phyloP scores from a whole-genome alignment of 2,329 filamentous ascomycete species.

The Didymella sp. region DNA sequence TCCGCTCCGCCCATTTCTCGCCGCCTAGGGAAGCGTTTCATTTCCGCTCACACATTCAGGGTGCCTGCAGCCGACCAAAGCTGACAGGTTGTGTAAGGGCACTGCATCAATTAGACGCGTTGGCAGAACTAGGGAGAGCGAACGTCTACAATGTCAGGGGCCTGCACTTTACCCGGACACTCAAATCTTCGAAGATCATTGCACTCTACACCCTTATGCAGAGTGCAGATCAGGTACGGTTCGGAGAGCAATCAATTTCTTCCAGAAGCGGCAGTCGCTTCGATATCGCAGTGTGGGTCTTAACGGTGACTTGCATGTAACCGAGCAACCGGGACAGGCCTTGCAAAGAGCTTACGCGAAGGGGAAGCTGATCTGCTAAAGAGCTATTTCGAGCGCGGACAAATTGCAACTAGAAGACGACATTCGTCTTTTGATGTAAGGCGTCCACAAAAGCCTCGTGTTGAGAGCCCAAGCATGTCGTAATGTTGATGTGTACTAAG shows the following conservation, averaged over 20 bases:
- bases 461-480: not conserved
- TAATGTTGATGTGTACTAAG: not conserved
- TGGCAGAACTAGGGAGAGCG: not conserved
- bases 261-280: slow-evolving; percentile 27
- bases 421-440: not conserved
- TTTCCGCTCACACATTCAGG: slow-evolving; percentile 13
- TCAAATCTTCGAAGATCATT: not conserved
- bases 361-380: slow-evolving; percentile 26
- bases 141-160: slow-evolving; percentile 1
- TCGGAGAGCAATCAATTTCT: slow-evolving; percentile 2
- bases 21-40: slow-evolving; percentile 4
- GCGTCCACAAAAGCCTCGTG: slow-evolving; percentile 1
- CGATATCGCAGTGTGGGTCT: slow-evolving; percentile 35
- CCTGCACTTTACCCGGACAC: slow-evolving; percentile 9
- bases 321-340: slow-evolving; percentile 38
- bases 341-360: slow-evolving; percentile 21
- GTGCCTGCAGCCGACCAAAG: not conserved
- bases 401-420: not conserved
- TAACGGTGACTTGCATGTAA: slow-evolving; percentile 33
- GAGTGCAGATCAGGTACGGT: slow-evolving; percentile 13
- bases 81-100: slow-evolving; percentile 1
- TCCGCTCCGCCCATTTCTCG: slow-evolving; percentile 17
- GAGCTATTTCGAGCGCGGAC: slow-evolving; percentile 27
- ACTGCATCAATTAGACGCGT: not conserved
- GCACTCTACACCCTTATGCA: slow-evolving; percentile 2